Conservation (phyloP, 192 early-diverging fungal genomes). For the Neocallimastix lanati region DNA sequence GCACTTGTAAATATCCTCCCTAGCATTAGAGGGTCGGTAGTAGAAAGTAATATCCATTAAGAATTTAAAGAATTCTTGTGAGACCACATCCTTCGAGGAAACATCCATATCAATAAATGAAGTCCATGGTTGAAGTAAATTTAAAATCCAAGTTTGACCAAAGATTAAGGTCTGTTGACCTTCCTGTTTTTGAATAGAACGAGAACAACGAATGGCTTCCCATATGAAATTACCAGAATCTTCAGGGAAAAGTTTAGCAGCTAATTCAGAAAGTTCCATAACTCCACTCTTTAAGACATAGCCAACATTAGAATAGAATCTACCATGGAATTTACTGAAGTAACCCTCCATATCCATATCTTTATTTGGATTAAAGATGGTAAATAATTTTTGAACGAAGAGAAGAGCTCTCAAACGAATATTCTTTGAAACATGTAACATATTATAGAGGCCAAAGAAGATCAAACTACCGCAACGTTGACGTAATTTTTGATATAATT, state of each 20-base stretch:
- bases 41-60: conserved; percentile 23
- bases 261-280: conserved; percentile 11
- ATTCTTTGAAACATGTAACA: conserved; percentile 13
- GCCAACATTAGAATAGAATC: conserved; percentile 12
- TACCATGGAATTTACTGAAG: conserved; percentile 7
- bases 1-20: conserved; percentile 13
- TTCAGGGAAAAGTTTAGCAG: conserved; percentile 12
- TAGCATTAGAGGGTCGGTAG: conserved; percentile 7
- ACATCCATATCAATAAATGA: conserved; percentile 12
- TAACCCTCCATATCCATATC: conserved; percentile 7
- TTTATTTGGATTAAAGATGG: background rate
- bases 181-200: conserved; percentile 4
- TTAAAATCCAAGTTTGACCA: conserved; percentile 15
- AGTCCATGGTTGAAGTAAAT: conserved; percentile 22
- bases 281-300: conserved; percentile 2
- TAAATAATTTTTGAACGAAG: conserved; percentile 14
- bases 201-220: conserved; percentile 25
- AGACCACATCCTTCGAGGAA: conserved; percentile 13
- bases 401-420: conserved; percentile 18
- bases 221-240: conserved; percentile 22
- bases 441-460: conserved; percentile 22
- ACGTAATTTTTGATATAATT: conserved; percentile 10
- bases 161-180: conserved; percentile 9
- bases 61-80: conserved; percentile 22
- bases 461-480: conserved; percentile 21